Evolutionary conservation across 2,329 filamentous ascomycete species (phyloP).

Genomic region (Fusarium graminum): DNA sequence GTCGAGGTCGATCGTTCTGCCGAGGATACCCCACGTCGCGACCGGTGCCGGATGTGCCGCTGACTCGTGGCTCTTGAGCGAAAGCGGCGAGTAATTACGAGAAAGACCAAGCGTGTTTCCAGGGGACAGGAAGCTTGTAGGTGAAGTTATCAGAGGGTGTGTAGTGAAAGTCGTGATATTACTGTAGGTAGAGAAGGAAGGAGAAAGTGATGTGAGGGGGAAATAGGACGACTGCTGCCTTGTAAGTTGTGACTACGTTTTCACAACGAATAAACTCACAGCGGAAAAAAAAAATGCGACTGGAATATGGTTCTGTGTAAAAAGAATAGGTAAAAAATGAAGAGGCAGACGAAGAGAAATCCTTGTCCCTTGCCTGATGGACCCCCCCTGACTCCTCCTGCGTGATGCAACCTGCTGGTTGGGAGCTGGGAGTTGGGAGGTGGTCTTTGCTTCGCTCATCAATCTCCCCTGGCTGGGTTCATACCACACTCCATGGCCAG

Average conservation of each 20-base stretch:
- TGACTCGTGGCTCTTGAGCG: constrained; percentile 50
- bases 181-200: constrained; percentile 7
- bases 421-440: constrained; percentile 18
- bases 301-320: constrained; percentile 22
- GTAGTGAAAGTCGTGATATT: not conserved
- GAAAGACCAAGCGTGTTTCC: constrained; percentile 33
- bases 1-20: constrained; percentile 49
- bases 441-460: constrained; percentile 43
- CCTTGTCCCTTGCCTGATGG: constrained; percentile 38
- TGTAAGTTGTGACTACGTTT: constrained; percentile 42
- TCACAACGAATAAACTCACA: constrained; percentile 21
- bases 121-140: constrained; percentile 18
- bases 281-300: constrained; percentile 16
- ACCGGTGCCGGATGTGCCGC: constrained; percentile 52
- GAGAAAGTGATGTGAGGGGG: constrained; percentile 38
- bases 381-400: constrained; percentile 38
- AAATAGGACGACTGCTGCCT: constrained; percentile 36
- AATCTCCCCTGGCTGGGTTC: constrained; percentile 45
- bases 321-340: constrained; percentile 28
- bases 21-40: constrained; percentile 49
- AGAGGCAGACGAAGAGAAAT: constrained; percentile 38
- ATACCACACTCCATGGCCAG: constrained; percentile 30
- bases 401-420: constrained; percentile 39
- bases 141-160: constrained; percentile 31
- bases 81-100: constrained; percentile 50